phyloP scores from a whole-genome alignment of 306 rosid species.

The Gillenia trifoliata region DNA sequence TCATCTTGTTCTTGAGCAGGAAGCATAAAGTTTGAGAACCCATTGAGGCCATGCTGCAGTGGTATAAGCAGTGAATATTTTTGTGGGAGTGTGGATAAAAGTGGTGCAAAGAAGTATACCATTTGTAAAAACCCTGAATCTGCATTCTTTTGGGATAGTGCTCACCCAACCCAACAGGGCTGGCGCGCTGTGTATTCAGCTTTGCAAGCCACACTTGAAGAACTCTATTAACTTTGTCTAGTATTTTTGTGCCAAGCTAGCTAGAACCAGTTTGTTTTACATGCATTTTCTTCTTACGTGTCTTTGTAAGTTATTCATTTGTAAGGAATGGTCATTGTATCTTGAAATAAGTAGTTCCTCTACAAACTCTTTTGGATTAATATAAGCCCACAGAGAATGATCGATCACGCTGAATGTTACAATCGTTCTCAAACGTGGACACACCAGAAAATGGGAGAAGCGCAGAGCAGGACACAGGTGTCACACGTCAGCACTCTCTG shows the following conservation, averaged over 20 bases:
- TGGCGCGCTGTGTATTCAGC: conserved; percentile 69
- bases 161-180: conserved; percentile 77
- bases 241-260: background rate
- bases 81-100: conserved; percentile 59
- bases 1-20: conserved; percentile 12
- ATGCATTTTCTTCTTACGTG: background rate
- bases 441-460: too few relatives aligned
- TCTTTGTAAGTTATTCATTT: background rate
- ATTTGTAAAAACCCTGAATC: conserved; percentile 57
- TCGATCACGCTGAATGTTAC: too few relatives aligned
- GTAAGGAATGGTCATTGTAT: background rate
- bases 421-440: too few relatives aligned
- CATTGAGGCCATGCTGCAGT: conserved; percentile 67
- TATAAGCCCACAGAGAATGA: background rate
- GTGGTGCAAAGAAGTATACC: conserved; percentile 46
- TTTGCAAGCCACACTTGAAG: conserved; percentile 27
- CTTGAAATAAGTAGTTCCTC: background rate
- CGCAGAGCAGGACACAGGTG: too few relatives aligned
- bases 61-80: conserved; percentile 43
- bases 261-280: background rate
- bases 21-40: conserved; percentile 37
- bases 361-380: background rate
- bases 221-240: conserved; percentile 5
- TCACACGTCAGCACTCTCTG: too few relatives aligned
- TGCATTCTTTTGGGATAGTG: conserved; percentile 82